A percentile compares a stretch with the other conserved stretches of the same genome.
These are phyloP conservation scores for Suillus weaverae DNA, from an alignment of 768 basidiomycete genomes.

Conservation along the genomic window DNA sequence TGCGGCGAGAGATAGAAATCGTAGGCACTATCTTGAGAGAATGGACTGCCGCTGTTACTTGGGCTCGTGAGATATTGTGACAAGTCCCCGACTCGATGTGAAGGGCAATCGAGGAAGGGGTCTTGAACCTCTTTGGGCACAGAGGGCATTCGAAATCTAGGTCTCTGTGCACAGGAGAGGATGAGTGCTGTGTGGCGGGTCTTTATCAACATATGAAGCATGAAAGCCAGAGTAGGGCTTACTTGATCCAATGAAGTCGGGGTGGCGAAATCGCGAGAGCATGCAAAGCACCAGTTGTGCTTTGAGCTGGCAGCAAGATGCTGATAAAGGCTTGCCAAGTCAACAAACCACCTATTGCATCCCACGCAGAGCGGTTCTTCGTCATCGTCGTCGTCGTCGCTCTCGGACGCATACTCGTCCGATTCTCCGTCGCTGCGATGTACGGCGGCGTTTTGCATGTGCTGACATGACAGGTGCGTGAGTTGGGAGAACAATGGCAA, in stretches of 20 bases:
- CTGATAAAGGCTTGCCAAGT: slow-evolving; percentile 16
- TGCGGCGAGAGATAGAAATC: slow-evolving; percentile 36
- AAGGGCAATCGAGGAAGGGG: slow-evolving; percentile 36
- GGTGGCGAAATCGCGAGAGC: slow-evolving; percentile 30
- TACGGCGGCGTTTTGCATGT: neutral
- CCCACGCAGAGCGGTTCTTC: slow-evolving; percentile 19
- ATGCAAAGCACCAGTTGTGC: slow-evolving; percentile 39
- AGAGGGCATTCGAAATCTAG: slow-evolving; percentile 1
- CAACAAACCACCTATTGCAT: slow-evolving; percentile 27
- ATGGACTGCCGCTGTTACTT: slow-evolving; percentile 38
- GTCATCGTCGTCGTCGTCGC: slow-evolving; percentile 11
- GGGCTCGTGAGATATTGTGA: slow-evolving; percentile 35
- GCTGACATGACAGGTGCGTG: neutral
- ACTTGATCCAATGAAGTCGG: slow-evolving; percentile 25
- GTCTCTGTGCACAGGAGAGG: neutral
- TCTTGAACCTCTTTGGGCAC: neutral
- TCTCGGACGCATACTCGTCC: slow-evolving; percentile 5
- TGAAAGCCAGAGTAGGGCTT: slow-evolving; percentile 25
- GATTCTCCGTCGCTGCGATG: slow-evolving; percentile 1
- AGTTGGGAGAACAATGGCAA: neutral
- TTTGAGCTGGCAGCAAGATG: slow-evolving; percentile 21
- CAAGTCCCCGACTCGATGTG: slow-evolving; percentile 43
- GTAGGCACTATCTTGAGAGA: slow-evolving; percentile 33
- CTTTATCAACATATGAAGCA: neutral
- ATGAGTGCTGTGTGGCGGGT: neutral